Evolutionary conservation across 371 early-diverging fungal genomes (phyloP).

Genomic region (Smittium mucronatum): DNA sequence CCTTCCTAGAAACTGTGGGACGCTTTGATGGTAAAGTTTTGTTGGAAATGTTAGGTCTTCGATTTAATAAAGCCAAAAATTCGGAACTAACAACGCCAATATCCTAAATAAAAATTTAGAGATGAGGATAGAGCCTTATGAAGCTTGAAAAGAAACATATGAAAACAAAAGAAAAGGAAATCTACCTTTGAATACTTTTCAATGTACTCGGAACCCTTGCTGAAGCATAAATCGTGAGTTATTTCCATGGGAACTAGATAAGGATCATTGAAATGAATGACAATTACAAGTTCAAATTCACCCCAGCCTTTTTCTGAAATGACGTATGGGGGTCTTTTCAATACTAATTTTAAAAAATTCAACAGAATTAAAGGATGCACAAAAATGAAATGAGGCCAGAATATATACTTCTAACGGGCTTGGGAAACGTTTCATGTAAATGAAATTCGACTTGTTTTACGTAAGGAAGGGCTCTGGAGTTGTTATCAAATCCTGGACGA

Average conservation of each 20-base stretch:
- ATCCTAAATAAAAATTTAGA: no score
- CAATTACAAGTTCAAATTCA: slow-evolving; percentile 9
- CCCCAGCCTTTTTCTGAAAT: slow-evolving; percentile 11
- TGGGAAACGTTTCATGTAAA: slow-evolving; percentile 12
- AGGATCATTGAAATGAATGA: neutral
- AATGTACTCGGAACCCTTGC: slow-evolving; percentile 2
- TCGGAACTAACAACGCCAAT: no score
- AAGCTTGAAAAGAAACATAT: no score
- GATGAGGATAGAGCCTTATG: no score
- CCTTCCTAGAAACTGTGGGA: slow-evolving; percentile 3
- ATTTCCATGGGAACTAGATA: slow-evolving; percentile 1
- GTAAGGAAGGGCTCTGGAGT: slow-evolving; percentile 8
- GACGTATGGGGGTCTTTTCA: slow-evolving; percentile 5
- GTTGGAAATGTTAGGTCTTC: slow-evolving; percentile 3
- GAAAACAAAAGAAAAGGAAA: neutral
- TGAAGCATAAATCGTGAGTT: slow-evolving; percentile 1
- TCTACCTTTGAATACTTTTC: slow-evolving; percentile 4
- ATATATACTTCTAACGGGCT: no score
- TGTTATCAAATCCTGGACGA: neutral
- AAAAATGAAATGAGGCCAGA: no score
- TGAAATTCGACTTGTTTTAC: slow-evolving; percentile 10
- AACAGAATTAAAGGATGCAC: no score
- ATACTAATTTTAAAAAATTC: no score
- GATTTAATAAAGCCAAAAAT: no score
- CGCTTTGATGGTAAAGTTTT: slow-evolving; percentile 8